A percentile compares a stretch with the other conserved stretches of the same genome.
These are phyloP conservation scores for Fusarium penzigii DNA, from an alignment of 2,329 filamentous ascomycete genomes.

Conservation along the genomic window DNA sequence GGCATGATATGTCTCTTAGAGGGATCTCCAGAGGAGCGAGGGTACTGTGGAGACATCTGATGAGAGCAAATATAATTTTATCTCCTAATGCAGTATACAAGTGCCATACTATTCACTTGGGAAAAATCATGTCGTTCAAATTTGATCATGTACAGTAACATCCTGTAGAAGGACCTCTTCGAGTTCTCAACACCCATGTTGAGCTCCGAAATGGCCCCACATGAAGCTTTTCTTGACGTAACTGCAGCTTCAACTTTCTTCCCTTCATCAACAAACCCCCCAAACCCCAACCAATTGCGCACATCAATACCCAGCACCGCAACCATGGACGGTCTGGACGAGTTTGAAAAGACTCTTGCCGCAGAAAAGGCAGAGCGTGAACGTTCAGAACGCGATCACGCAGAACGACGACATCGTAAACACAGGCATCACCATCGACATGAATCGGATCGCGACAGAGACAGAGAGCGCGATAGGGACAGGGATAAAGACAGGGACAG, in stretches of 20 bases:
- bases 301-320: neutral
- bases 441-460: constrained; percentile 29
- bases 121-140: too few species aligned
- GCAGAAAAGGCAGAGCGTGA: constrained; percentile 60
- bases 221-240: neutral
- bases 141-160: too few species aligned
- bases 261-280: neutral
- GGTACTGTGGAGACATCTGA: too few species aligned
- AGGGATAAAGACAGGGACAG: constrained; percentile 30
- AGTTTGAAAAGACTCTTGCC: constrained; percentile 78
- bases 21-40: too few species aligned
- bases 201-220: neutral
- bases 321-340: constrained; percentile 58
- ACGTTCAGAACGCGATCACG: constrained; percentile 46
- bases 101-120: too few species aligned
- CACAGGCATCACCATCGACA: constrained; percentile 51
- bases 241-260: neutral
- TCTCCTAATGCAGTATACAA: too few species aligned
- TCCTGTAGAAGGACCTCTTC: too few species aligned
- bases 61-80: too few species aligned
- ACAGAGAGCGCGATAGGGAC: constrained; percentile 28
- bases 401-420: constrained; percentile 44
- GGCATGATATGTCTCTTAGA: too few species aligned
- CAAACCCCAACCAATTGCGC: neutral
- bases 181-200: too few species aligned